phyloP scores from a whole-genome alignment of 2,329 filamentous ascomycete species.

The Madurella mycetomatis region DNA sequence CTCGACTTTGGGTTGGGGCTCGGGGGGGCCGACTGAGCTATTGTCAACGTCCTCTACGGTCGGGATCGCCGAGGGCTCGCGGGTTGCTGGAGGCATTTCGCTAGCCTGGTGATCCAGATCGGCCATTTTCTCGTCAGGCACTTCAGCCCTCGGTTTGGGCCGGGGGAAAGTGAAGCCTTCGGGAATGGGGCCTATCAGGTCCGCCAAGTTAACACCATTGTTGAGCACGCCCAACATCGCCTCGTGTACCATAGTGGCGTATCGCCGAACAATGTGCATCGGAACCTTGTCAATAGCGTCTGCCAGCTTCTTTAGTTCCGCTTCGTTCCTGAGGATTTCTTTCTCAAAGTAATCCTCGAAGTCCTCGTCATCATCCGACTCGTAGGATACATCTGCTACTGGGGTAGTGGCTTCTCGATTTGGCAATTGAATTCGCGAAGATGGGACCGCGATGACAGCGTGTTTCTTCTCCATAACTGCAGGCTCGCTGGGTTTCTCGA shows the following conservation, averaged over 20 bases:
- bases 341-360: slow-evolving; percentile 53
- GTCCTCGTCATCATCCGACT: slow-evolving; percentile 53
- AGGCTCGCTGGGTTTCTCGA: slow-evolving; percentile 19
- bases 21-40: slow-evolving; percentile 12
- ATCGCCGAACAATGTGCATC: slow-evolving; percentile 42
- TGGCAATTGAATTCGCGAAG: slow-evolving; percentile 17
- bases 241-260: slow-evolving; percentile 45
- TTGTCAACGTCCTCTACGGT: slow-evolving; percentile 21
- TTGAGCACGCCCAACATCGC: slow-evolving; percentile 45
- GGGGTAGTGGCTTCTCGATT: slow-evolving; percentile 9
- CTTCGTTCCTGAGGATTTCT: slow-evolving; percentile 49
- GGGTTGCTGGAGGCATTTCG: not conserved
- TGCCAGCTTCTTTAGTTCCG: slow-evolving; percentile 45
- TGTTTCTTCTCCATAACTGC: slow-evolving; percentile 19
- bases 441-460: slow-evolving; percentile 12
- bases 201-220: slow-evolving; percentile 40
- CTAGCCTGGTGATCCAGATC: slow-evolving; percentile 4
- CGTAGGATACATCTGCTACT: slow-evolving; percentile 42
- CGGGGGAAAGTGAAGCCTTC: slow-evolving; percentile 28
- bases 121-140: slow-evolving; percentile 6
- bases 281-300: slow-evolving; percentile 35
- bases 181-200: slow-evolving; percentile 42
- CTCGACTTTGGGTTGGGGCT: slow-evolving; percentile 36
- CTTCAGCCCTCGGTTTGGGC: slow-evolving; percentile 16
- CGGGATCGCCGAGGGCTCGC: slow-evolving; percentile 19